Conservation (phyloP, 192 early-diverging fungal species). For the Rhizoclosmatium sp. region DNA sequence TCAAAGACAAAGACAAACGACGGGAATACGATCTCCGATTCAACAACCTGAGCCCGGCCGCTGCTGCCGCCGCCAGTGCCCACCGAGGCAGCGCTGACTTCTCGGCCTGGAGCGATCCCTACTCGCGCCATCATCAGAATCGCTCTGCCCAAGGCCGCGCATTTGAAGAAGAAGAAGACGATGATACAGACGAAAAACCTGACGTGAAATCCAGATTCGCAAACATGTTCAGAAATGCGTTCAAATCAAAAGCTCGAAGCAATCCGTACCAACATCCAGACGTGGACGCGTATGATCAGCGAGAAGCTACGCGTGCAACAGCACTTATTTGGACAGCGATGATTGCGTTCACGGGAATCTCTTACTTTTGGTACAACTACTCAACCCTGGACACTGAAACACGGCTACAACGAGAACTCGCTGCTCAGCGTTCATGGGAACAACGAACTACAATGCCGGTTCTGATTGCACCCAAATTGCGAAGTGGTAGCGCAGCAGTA, state of each 20-base stretch:
- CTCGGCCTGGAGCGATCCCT: conserved; percentile 2
- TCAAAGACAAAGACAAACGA: neutral
- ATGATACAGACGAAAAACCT: neutral
- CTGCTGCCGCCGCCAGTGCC: neutral
- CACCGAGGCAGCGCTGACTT: neutral
- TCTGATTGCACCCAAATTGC: neutral
- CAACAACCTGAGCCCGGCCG: neutral
- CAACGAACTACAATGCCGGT: neutral
- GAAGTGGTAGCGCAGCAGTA: too few species aligned
- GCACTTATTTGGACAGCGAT: neutral
- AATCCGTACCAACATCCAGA: neutral
- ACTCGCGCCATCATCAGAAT: neutral
- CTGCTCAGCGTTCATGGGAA: neutral
- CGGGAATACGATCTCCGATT: conserved; percentile 2
- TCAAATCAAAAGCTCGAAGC: neutral
- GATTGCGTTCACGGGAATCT: neutral
- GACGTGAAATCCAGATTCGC: neutral
- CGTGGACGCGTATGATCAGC: neutral
- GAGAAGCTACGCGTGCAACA: neutral
- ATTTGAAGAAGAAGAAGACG: conserved; percentile 1
- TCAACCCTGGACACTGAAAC: neutral
- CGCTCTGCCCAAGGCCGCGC: neutral
- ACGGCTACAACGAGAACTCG: neutral
- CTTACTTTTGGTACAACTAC: neutral
- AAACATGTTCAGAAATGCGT: neutral